Percentiles rank a stretch among this genome's conserved stretches.
Evolutionary conservation across 2,329 filamentous ascomycete genomes (phyloP).

Genomic region (Cladophialophora immunda): DNA sequence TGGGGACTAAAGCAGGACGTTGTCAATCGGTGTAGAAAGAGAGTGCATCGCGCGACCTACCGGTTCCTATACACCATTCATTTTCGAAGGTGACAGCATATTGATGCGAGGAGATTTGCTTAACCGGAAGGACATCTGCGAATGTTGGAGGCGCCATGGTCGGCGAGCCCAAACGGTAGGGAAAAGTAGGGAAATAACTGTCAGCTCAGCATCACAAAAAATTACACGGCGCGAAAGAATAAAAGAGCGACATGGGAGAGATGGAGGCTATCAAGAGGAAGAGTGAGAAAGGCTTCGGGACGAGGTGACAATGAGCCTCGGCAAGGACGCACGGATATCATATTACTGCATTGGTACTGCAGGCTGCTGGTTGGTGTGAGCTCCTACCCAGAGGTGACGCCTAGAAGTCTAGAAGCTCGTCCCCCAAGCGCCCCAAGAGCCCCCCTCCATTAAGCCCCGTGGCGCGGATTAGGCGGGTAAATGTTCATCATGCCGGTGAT

Average conservation of each 20-base stretch:
- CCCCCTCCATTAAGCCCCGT: background rate
- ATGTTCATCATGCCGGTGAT: constrained; percentile 7
- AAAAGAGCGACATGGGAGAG: background rate
- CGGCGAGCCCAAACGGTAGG: background rate
- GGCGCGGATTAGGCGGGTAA: constrained; percentile 7
- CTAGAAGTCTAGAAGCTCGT: background rate
- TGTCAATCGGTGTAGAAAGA: constrained; percentile 22
- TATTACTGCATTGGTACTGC: background rate
- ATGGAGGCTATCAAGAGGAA: background rate
- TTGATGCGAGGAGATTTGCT: constrained; percentile 58
- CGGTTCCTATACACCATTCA: constrained; percentile 72
- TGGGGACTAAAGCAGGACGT: constrained; percentile 64
- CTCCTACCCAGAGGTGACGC: background rate
- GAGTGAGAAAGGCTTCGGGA: background rate
- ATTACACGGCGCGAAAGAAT: background rate
- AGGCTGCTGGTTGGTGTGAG: background rate
- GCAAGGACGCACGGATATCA: background rate
- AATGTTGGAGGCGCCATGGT: constrained; percentile 34
- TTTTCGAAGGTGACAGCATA: constrained; percentile 65
- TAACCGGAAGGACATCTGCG: constrained; percentile 39
- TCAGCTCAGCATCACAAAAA: background rate
- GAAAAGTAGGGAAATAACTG: background rate
- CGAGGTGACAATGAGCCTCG: constrained; percentile 17
- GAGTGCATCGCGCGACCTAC: constrained; percentile 48
- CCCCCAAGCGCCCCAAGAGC: background rate